Evolutionary conservation across 805 yeast genomes (phyloP).

Genomic region (Candida loeiensis): DNA sequence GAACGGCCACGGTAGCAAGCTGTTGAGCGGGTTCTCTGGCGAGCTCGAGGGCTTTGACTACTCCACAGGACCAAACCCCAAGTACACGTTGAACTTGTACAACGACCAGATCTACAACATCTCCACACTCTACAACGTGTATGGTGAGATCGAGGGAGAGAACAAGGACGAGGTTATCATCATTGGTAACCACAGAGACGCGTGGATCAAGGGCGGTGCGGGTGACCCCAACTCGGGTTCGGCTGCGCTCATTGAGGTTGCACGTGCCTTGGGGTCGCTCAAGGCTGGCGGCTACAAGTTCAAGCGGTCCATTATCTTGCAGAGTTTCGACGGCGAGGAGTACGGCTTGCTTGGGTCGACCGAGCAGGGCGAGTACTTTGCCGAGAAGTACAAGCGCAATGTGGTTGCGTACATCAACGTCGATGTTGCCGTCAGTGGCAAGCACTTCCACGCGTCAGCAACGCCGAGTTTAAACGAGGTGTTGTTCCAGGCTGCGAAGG

Average conservation of each 20-base stretch:
- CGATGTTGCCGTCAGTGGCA: constrained; percentile 53
- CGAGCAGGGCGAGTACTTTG: constrained; percentile 51
- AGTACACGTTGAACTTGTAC: constrained; percentile 37
- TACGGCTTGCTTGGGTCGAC: constrained; percentile 55
- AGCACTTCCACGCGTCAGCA: constrained; percentile 42
- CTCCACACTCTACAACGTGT: constrained; percentile 41
- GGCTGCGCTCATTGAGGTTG: constrained; percentile 40
- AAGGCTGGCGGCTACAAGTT: constrained; percentile 35
- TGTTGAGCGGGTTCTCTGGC: constrained; percentile 34
- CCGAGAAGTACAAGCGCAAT: constrained; percentile 35
- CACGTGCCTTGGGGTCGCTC: constrained; percentile 40
- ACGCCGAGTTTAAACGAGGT: constrained; percentile 56
- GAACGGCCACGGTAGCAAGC: constrained; percentile 33
- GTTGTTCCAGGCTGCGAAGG: constrained; percentile 43
- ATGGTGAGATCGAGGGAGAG: constrained; percentile 42
- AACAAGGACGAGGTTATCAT: constrained; percentile 37
- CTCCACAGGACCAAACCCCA: constrained; percentile 36
- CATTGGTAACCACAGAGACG: constrained; percentile 46
- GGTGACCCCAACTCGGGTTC: constrained; percentile 47
- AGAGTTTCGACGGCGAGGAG: constrained; percentile 44
- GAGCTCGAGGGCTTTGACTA: constrained; percentile 40
- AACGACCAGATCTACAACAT: constrained; percentile 39
- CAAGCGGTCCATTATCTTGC: constrained; percentile 37
- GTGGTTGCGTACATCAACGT: constrained; percentile 51
- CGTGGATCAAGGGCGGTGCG: constrained; percentile 48